Conservation (phyloP, 805 yeast species). For the Ogataea sp. region DNA sequence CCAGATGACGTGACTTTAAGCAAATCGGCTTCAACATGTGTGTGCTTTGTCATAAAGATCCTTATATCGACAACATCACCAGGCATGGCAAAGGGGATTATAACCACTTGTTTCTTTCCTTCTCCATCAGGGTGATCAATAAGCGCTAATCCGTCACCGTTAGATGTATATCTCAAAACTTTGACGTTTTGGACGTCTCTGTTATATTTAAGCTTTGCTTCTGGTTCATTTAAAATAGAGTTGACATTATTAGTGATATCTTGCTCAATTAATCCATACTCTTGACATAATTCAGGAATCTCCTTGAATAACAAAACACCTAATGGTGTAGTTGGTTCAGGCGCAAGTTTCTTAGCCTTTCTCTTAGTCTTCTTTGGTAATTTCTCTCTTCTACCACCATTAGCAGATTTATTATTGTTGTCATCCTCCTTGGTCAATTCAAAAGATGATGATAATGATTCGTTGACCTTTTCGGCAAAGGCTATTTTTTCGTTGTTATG, state of each 20-base stretch:
- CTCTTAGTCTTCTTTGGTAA: constrained; percentile 25
- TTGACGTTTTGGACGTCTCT: constrained; percentile 50
- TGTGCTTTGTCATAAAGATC: constrained; percentile 72
- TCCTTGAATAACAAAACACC: constrained; percentile 69
- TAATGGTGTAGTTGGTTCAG: constrained; percentile 70
- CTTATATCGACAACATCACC: constrained; percentile 70
- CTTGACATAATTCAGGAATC: constrained; percentile 48
- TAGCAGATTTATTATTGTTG: too few species aligned
- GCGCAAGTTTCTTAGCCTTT: constrained; percentile 54
- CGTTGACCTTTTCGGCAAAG: too few species aligned
- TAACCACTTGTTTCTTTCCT: constrained; percentile 59
- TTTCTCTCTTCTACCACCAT: not conserved
- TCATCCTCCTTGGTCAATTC: too few species aligned
- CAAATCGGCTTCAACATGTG: constrained; percentile 69
- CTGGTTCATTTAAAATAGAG: constrained; percentile 52
- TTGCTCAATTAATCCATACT: constrained; percentile 32
- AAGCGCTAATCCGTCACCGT: constrained; percentile 82
- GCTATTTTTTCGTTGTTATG: too few species aligned
- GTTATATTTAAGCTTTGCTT: constrained; percentile 42
- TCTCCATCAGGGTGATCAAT: constrained; percentile 59
- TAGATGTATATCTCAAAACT: constrained; percentile 55
- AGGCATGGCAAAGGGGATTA: constrained; percentile 83
- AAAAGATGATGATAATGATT: too few species aligned
- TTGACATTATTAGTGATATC: constrained; percentile 60
- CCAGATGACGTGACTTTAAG: constrained; percentile 34